Conservation (phyloP, 1,139 yeast species). For the Lodderomyces pseudojiufengensis region DNA sequence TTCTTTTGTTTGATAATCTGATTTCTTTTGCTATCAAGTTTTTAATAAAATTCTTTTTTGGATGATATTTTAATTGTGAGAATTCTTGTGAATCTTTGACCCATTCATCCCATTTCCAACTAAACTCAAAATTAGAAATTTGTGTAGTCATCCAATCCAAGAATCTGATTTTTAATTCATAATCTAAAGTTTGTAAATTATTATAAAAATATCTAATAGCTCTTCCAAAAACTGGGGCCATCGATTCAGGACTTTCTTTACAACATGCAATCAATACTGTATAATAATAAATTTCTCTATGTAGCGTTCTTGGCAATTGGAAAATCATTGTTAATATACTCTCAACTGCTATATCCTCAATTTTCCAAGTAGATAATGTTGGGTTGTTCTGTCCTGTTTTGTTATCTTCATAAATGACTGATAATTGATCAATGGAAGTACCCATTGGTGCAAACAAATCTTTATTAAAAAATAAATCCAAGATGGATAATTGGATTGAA, state of each 20-base stretch:
- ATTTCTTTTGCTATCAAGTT: constrained; percentile 83
- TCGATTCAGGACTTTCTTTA: constrained; percentile 78
- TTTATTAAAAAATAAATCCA: constrained; percentile 70
- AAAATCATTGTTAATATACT: constrained; percentile 75
- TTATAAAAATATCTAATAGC: constrained; percentile 83
- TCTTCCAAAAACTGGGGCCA: constrained; percentile 94
- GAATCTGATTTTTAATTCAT: constrained; percentile 68
- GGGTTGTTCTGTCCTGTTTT: constrained; percentile 42
- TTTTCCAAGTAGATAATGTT: constrained; percentile 71
- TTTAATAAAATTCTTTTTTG: constrained; percentile 68
- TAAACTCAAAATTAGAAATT: constrained; percentile 87
- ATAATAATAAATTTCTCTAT: constrained; percentile 75
- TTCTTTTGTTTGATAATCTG: constrained; percentile 65
- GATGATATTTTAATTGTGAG: constrained; percentile 50
- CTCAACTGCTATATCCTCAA: constrained; percentile 88
- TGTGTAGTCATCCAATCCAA: constrained; percentile 94
- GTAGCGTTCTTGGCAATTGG: constrained; percentile 64
- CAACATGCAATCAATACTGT: constrained; percentile 88
- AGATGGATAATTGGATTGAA: constrained; percentile 72
- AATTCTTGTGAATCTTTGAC: constrained; percentile 47
- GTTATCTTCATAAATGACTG: constrained; percentile 35
- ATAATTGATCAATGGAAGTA: constrained; percentile 69
- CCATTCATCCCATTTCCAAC: constrained; percentile 99
- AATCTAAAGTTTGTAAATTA: constrained; percentile 64
- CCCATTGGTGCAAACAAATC: constrained; percentile 81